Percentiles rank a stretch among this genome's conserved stretches.
Evolutionary conservation across 257 asterid species (phyloP).

Genomic region (Solanum chaucha): DNA sequence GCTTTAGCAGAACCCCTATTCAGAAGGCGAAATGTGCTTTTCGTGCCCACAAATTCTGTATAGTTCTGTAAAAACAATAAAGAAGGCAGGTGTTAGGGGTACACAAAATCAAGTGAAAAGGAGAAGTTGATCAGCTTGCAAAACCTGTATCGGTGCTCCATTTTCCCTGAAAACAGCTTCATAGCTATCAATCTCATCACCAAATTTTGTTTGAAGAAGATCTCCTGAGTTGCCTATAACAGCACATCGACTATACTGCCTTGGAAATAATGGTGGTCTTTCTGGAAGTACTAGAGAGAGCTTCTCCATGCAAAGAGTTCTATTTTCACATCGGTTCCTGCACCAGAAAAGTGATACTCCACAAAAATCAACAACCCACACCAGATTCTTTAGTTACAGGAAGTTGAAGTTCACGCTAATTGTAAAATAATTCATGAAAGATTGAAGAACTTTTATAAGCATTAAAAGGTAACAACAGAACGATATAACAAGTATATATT

Average conservation of each 20-base stretch:
- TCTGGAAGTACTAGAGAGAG: slow-evolving; percentile 87
- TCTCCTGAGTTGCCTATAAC: slow-evolving; percentile 99
- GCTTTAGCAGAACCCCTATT: slow-evolving; percentile 99
- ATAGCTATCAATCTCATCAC: slow-evolving; percentile 74
- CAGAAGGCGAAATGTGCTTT: slow-evolving; percentile 94
- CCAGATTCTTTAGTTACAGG: not conserved
- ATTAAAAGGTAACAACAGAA: not conserved
- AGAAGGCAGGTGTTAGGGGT: slow-evolving; percentile 4
- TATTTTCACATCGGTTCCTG: slow-evolving; percentile 74
- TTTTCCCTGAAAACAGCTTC: slow-evolving; percentile 88
- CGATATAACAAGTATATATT: not conserved
- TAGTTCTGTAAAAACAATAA: slow-evolving; percentile 48
- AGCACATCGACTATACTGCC: slow-evolving; percentile 81
- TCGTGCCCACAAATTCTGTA: slow-evolving; percentile 77
- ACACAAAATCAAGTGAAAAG: slow-evolving; percentile 9
- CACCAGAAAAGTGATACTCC: slow-evolving; percentile 9
- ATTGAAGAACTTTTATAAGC: not conserved
- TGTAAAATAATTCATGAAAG: not conserved
- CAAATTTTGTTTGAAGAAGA: slow-evolving; percentile 82
- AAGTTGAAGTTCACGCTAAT: not conserved
- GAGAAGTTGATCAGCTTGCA: not conserved
- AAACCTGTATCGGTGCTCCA: slow-evolving; percentile 95
- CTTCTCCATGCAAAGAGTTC: slow-evolving; percentile 84
- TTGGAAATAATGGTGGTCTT: slow-evolving; percentile 68
- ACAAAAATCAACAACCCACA: not conserved